phyloP scores from a whole-genome alignment of 2,329 filamentous ascomycete genomes.

The Clarireedia hainanense region DNA sequence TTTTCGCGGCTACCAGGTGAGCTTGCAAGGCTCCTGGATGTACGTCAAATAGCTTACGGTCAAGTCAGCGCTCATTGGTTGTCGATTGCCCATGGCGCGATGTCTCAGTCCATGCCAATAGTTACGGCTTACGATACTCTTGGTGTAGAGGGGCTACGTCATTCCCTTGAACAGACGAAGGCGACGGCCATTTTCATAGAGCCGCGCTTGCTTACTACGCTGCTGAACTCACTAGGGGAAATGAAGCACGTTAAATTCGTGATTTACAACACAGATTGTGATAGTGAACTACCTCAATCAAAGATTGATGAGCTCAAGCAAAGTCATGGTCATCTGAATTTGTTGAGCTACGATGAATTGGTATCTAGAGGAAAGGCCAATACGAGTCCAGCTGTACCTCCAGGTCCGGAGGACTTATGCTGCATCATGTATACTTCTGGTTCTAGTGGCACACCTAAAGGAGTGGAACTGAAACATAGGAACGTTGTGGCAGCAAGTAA shows the following conservation, averaged over 20 bases:
- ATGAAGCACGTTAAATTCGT: conserved; percentile 49
- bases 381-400: conserved; percentile 62
- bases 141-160: conserved; percentile 73
- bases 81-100: conserved; percentile 66
- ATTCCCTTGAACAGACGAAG: conserved; percentile 75
- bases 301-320: conserved; percentile 44
- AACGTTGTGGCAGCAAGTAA: conserved; percentile 73
- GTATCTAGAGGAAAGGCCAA: conserved; percentile 47
- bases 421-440: conserved; percentile 86
- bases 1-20: conserved; percentile 62
- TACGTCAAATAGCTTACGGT: background rate
- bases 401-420: conserved; percentile 68
- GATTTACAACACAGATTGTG: conserved; percentile 53
- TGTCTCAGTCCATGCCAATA: conserved; percentile 81
- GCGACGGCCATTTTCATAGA: conserved; percentile 83
- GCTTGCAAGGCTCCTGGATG: background rate
- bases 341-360: conserved; percentile 48
- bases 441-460: conserved; percentile 83
- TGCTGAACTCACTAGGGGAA: conserved; percentile 47
- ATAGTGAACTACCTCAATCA: conserved; percentile 37
- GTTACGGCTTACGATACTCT: conserved; percentile 95
- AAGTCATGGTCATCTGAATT: conserved; percentile 46
- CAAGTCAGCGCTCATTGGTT: conserved; percentile 58
- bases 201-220: conserved; percentile 62
- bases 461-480: conserved; percentile 76